Conservation (phyloP, 192 early-diverging fungal genomes). For the Geranomyces michiganensis region DNA sequence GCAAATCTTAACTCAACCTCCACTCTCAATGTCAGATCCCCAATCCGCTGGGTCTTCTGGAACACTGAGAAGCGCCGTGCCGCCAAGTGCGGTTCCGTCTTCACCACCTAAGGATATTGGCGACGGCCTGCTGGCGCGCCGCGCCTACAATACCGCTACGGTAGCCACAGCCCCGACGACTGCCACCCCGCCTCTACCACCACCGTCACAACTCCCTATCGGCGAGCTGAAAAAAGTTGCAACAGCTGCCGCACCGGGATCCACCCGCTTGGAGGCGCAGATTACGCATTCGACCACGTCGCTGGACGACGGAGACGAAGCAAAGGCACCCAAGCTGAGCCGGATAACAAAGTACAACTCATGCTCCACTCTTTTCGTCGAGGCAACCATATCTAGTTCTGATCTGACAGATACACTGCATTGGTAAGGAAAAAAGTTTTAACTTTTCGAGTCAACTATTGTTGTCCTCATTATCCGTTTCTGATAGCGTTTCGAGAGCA, state of each 20-base stretch:
- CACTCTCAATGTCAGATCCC: no score
- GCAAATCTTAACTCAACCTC: neutral
- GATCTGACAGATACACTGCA: conserved; percentile 52
- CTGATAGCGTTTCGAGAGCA: conserved; percentile 41
- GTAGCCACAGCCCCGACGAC: neutral
- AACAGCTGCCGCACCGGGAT: no score
- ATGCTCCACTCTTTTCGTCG: conserved; percentile 57
- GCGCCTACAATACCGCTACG: neutral
- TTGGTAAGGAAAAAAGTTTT: conserved; percentile 47
- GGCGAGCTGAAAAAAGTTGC: no score
- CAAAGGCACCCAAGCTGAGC: conserved; percentile 26
- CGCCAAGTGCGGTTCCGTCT: conserved; percentile 6
- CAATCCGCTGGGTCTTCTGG: neutral
- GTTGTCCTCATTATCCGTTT: neutral
- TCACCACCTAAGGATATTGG: conserved; percentile 23
- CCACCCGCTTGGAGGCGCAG: no score
- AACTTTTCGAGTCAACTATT: no score
- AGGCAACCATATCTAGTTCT: conserved; percentile 53
- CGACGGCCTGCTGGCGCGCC: conserved; percentile 6
- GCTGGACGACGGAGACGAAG: no score
- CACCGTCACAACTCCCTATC: no score
- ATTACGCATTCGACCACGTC: no score
- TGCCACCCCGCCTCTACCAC: neutral
- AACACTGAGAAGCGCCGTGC: neutral
- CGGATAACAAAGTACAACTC: conserved; percentile 54